Percentiles rank a stretch among this genome's conserved stretches.
These are phyloP conservation scores for Fraxinus albicans DNA, from an alignment of 305 asterid genomes.

Conservation along the genomic window DNA sequence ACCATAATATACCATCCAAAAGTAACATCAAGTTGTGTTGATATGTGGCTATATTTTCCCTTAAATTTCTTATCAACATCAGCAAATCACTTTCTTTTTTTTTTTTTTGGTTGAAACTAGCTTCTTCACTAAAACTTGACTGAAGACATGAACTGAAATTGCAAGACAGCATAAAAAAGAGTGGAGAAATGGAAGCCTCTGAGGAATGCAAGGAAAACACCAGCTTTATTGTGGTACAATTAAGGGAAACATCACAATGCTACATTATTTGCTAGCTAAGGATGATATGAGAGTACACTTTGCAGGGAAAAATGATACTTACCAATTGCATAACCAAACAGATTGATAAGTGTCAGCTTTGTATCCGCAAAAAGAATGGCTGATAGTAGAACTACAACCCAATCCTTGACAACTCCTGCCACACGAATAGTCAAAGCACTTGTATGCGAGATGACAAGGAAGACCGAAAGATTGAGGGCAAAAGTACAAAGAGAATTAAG, in stretches of 20 bases:
- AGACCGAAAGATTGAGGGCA: constrained; percentile 88
- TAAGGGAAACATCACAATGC: not conserved
- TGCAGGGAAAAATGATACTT: constrained; percentile 23
- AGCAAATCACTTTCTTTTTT: not conserved
- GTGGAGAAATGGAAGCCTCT: not conserved
- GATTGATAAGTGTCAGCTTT: constrained; percentile 71
- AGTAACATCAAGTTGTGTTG: not conserved
- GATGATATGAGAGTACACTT: not conserved
- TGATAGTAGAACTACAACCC: constrained; percentile 92
- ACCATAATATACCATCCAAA: not conserved
- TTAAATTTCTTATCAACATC: not conserved
- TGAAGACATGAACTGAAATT: not conserved
- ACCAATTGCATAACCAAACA: constrained; percentile 90
- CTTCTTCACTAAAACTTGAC: not conserved
- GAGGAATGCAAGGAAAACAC: not conserved
- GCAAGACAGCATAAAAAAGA: not conserved
- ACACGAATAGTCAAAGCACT: constrained; percentile 97
- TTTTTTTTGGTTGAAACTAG: not conserved
- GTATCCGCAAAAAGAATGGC: constrained; percentile 88
- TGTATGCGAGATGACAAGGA: constrained; percentile 86
- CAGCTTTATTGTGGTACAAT: not conserved
- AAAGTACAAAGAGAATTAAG: constrained; percentile 89
- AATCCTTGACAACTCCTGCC: constrained; percentile 95
- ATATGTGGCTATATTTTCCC: not conserved
- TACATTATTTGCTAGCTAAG: not conserved